Conservation (phyloP, 2,329 filamentous ascomycete genomes). For the Diplocarpon mali region DNA sequence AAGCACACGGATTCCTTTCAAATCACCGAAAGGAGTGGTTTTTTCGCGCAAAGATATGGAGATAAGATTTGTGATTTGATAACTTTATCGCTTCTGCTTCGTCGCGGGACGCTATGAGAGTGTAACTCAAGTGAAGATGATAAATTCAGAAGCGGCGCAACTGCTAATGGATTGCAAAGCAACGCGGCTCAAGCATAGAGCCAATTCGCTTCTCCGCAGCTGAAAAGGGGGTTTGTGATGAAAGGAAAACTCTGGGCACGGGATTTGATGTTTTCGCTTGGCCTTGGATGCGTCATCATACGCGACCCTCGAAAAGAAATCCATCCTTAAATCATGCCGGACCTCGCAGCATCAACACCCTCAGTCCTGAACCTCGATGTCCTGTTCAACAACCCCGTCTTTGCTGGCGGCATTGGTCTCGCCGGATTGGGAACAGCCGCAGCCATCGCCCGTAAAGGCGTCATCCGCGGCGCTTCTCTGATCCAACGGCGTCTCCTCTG, state of each 20-base stretch:
- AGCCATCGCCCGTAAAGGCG: slow-evolving; percentile 68
- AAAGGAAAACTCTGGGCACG: background rate
- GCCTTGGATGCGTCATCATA: background rate
- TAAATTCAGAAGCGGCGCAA: too few species aligned
- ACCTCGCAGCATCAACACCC: slow-evolving; percentile 11
- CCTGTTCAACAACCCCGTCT: slow-evolving; percentile 52
- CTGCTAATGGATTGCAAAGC: too few species aligned
- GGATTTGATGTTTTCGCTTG: background rate
- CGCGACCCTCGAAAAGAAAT: slow-evolving; percentile 5
- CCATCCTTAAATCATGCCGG: slow-evolving; percentile 9
- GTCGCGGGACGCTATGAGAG: too few species aligned
- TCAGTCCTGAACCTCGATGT: slow-evolving; percentile 39
- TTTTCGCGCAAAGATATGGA: too few species aligned
- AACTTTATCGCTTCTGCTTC: too few species aligned
- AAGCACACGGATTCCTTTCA: too few species aligned
- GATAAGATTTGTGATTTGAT: too few species aligned
- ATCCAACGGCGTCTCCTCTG: slow-evolving; percentile 80
- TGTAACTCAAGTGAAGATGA: too few species aligned
- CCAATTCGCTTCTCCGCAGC: too few species aligned
- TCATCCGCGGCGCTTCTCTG: slow-evolving; percentile 60
- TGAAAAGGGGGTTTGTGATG: background rate
- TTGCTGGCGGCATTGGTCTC: slow-evolving; percentile 73
- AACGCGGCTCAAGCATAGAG: too few species aligned
- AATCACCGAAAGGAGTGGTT: too few species aligned
- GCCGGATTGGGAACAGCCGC: slow-evolving; percentile 76